phyloP scores from a whole-genome alignment of 768 basidiomycete genomes.

The Tephrocybe rancida region DNA sequence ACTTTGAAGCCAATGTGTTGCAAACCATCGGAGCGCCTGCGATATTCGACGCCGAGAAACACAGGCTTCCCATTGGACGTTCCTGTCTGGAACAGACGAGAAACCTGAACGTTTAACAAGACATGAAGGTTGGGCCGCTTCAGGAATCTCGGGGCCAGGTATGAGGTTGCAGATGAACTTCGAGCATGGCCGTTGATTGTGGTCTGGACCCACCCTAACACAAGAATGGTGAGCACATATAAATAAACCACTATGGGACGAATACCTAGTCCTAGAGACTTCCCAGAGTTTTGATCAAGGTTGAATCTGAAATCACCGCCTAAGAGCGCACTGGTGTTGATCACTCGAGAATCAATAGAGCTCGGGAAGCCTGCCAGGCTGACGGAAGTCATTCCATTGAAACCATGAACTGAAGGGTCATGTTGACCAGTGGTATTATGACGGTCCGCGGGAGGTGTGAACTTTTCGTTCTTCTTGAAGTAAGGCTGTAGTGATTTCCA shows the following conservation, averaged over 20 bases:
- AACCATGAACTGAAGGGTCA: slow-evolving; percentile 27
- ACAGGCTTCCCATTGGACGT: neutral
- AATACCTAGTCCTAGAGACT: slow-evolving; percentile 18
- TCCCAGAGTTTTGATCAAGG: slow-evolving; percentile 18
- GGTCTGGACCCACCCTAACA: slow-evolving; percentile 20
- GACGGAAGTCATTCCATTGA: slow-evolving; percentile 21
- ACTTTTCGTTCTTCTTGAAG: slow-evolving; percentile 20
- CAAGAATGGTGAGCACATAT: neutral
- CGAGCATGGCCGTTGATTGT: slow-evolving; percentile 19
- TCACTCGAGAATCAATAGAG: slow-evolving; percentile 22
- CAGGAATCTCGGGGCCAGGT: slow-evolving; percentile 14
- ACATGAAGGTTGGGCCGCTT: slow-evolving; percentile 7
- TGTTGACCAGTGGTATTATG: slow-evolving; percentile 28
- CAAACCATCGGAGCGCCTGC: slow-evolving; percentile 1
- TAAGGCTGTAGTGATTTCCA: neutral
- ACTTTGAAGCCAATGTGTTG: neutral
- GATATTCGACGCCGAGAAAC: slow-evolving; percentile 7
- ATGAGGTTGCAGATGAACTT: slow-evolving; percentile 25
- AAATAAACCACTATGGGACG: neutral
- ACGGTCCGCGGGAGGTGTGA: slow-evolving; percentile 23
- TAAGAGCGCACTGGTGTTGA: slow-evolving; percentile 23
- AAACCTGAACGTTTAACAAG: slow-evolving; percentile 4
- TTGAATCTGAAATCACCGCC: slow-evolving; percentile 18
- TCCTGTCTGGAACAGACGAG: slow-evolving; percentile 5
- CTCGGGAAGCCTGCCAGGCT: slow-evolving; percentile 21